Evolutionary conservation across 1,139 yeast species (phyloP), one percentile per base, ranked within the genome.

Genomic region (Candida freyschussii): DNA sequence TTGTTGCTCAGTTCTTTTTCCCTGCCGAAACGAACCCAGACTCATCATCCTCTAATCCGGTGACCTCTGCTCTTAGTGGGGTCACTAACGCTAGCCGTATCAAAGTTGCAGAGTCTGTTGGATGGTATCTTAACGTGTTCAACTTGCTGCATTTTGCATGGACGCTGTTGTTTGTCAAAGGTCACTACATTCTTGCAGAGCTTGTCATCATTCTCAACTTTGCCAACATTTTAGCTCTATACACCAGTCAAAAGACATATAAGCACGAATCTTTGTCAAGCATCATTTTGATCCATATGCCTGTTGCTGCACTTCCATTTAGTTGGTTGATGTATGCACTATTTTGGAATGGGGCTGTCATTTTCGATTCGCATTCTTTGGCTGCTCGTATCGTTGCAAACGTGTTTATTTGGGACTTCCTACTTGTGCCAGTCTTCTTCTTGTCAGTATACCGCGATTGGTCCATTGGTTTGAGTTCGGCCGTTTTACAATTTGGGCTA

Each of bases 321-420:
- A 67, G 84, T 17, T 84, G 94, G 94, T 60, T 78, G 24, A 56
- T 81, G 42, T 80, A 75, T 53, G 79, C 76, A 17, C 56, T 84
- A 26, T 79, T 83, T 62, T 83, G 94, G 94, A 81, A 81, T 50
- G 93, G 94, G 23, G 89, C 94, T 4, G 79, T 78, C 19, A 65
- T 73, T 24, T 69, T 72, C 41, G 62, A 66, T 29, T 57, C 65
- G 25, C 50, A 60, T 10, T 51, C 58, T 6, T 57, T 79, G 19
- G 62, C 72, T 21, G 77, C 85, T n/a, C 67, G 93, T 41, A 61
- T 84, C 32, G 44, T 83, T 17, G 83, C 91, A 39, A 83, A 84
- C 56, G 58, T 82, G 16, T 65, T 81, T 42, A 73, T 84, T 50
- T 84, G 95, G 94, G 81, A 77, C 56, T 80, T 80, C 59, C 63